Evolutionary conservation across 768 basidiomycete genomes (phyloP), one percentile per base, ranked within the genome.

Genomic region (Mycena epipterygia): DNA sequence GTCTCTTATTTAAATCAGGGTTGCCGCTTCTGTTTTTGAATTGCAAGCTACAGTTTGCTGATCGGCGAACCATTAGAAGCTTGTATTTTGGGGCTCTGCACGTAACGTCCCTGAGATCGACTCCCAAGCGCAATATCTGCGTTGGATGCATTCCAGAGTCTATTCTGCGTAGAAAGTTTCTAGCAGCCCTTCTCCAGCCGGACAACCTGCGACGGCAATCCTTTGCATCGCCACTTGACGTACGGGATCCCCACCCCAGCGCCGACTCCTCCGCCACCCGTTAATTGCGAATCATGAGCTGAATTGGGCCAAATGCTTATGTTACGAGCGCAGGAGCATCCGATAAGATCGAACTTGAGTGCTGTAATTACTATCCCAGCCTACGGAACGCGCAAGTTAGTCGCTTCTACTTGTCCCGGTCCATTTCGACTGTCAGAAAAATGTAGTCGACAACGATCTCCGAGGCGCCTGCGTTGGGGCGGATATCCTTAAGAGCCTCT

Each of bases 171-270:
- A 25, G 23, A 57, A 27, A 12, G 42, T 57, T 39, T 27, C 25
- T 39, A 11, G 13, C n/a, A n/a, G n/a, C n/a, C 23, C 23, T 27
- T 13, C 25, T 3, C 12, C 13, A 27, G 14, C 13, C 42, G 25
- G 3, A 2, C n/a, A 23, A 9, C 37, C 14, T 4, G n/a, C 25
- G 37, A 14, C 4, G 53, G 11, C 37, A 58, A 48, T 48, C 44
- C n/a, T 60, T 48, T 33, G 59, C 42, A 60, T 60, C 59, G 42
- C 59, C 61, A 30, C 37, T 39, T 21, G 33, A 41, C 35, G 25
- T 33, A 62, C 25, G 17, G 32, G 11, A 48, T 9, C 30, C 17
- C n/a, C n/a, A 62, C 23, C 48, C 33, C 33, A 30, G 9, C 57
- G 5, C 41, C 7, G 9, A 32, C n/a, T n/a, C n/a, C n/a, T n/a